Percentiles rank a stretch among this genome's conserved stretches.
These are phyloP conservation scores for Tuber microsphaerosporum DNA, from an alignment of 495 filamentous ascomycete species.

Conservation along the genomic window DNA sequence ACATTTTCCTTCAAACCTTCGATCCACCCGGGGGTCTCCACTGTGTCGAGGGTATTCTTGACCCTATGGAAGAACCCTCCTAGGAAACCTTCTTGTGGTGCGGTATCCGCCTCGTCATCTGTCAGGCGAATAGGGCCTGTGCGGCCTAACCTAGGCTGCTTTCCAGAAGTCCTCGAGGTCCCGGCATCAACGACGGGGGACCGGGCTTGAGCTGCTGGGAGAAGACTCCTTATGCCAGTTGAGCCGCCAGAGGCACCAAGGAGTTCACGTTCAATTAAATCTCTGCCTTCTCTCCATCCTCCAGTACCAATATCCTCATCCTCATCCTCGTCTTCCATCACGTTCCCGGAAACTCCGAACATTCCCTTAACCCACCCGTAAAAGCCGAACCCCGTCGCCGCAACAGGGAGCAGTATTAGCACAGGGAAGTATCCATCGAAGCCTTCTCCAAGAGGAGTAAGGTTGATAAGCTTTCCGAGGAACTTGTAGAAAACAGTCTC, in stretches of 20 bases:
- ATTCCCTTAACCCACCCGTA: slow-evolving; percentile 72
- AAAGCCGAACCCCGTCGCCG: slow-evolving; percentile 74
- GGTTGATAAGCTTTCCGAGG: slow-evolving; percentile 72
- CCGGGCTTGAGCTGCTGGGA: slow-evolving; percentile 42
- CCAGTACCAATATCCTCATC: slow-evolving; percentile 60
- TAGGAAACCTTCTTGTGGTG: slow-evolving; percentile 74
- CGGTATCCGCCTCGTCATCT: slow-evolving; percentile 48
- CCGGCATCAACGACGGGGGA: slow-evolving; percentile 45
- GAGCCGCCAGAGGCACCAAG: slow-evolving; percentile 47
- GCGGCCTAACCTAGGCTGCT: slow-evolving; percentile 40
- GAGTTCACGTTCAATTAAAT: slow-evolving; percentile 83
- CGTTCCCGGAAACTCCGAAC: slow-evolving; percentile 67
- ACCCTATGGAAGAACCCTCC: slow-evolving; percentile 75
- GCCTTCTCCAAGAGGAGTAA: slow-evolving; percentile 73
- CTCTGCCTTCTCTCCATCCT: slow-evolving; percentile 87
- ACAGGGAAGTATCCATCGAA: slow-evolving; percentile 85
- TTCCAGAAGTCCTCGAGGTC: slow-evolving; percentile 25
- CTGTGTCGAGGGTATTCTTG: slow-evolving; percentile 80
- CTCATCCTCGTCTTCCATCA: slow-evolving; percentile 66
- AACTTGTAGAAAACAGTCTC: slow-evolving; percentile 77
- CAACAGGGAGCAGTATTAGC: slow-evolving; percentile 74
- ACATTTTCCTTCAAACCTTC: slow-evolving; percentile 55
- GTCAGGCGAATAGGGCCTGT: slow-evolving; percentile 39
- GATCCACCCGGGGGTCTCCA: slow-evolving; percentile 74
- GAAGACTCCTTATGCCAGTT: slow-evolving; percentile 5